Conservation (phyloP, 495 filamentous ascomycete genomes). For the Penicillium manginii region DNA sequence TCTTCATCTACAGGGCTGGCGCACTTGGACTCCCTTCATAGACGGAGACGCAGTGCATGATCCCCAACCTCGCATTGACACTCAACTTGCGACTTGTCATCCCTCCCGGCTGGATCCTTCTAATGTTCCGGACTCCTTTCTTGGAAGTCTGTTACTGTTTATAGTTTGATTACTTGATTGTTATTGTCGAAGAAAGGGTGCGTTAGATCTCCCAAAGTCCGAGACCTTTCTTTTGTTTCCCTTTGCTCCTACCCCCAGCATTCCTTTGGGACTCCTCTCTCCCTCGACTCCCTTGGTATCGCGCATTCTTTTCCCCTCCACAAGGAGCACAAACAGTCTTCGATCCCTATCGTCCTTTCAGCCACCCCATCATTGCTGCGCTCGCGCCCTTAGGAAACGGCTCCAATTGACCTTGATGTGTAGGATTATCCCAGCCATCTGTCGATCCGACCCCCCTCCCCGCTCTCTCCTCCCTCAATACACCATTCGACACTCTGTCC, state of each 20-base stretch:
- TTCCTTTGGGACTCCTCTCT: conserved; percentile 28
- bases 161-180: conserved; percentile 31
- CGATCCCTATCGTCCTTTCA: conserved; percentile 19
- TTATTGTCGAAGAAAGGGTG: conserved; percentile 18
- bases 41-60: conserved; percentile 9
- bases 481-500: conserved; percentile 14
- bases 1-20: conserved; percentile 25
- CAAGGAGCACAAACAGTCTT: conserved; percentile 5
- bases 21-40: conserved; percentile 19
- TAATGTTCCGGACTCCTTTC: conserved; percentile 24
- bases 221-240: conserved; percentile 4
- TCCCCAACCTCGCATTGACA: conserved; percentile 21
- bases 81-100: conserved; percentile 32
- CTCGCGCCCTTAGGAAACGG: conserved; percentile 4
- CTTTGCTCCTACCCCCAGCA: conserved; percentile 31
- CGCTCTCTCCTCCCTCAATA: conserved; percentile 18
- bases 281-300: conserved; percentile 29
- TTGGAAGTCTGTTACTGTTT: conserved; percentile 31
- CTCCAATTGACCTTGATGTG: conserved; percentile 34
- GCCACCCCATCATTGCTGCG: conserved; percentile 11
- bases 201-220: conserved; percentile 21
- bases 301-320: conserved; percentile 29
- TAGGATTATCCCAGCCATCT: conserved; percentile 34
- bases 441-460: conserved; percentile 25
- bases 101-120: conserved; percentile 19